Conservation (phyloP, 495 filamentous ascomycete genomes). For the Aspergillus nidulans region DNA sequence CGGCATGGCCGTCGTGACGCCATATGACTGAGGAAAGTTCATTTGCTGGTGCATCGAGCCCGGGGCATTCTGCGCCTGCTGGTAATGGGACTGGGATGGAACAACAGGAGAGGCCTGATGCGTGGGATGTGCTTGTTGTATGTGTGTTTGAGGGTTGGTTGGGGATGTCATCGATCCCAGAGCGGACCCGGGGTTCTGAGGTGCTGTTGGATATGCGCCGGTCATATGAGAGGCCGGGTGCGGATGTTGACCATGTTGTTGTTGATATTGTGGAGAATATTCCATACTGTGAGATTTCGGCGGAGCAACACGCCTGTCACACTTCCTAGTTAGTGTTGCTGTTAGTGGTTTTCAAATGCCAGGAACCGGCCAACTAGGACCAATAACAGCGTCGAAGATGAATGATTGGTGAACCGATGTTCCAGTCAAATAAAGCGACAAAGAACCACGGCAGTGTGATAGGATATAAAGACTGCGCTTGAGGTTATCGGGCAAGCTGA, state of each 20-base stretch:
- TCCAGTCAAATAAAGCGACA: constrained; percentile 7
- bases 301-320: constrained; percentile 25
- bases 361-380: constrained; percentile 20
- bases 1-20: constrained; percentile 44
- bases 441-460: constrained; percentile 15
- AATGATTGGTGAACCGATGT: constrained; percentile 15
- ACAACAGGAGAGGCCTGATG: constrained; percentile 52
- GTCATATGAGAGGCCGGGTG: constrained; percentile 49
- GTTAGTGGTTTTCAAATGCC: constrained; percentile 21
- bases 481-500: constrained; percentile 28
- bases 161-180: constrained; percentile 51
- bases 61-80: constrained; percentile 42
- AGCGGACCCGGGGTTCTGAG: constrained; percentile 41
- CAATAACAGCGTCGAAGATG: constrained; percentile 11
- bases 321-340: constrained; percentile 22
- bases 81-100: constrained; percentile 50
- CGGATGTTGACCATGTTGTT: constrained; percentile 52
- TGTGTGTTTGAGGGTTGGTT: constrained; percentile 48
- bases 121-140: constrained; percentile 45
- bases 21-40: constrained; percentile 50
- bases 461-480: constrained; percentile 21
- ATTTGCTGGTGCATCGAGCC: constrained; percentile 48
- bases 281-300: constrained; percentile 42
- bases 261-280: constrained; percentile 52
- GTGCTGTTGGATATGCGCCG: constrained; percentile 43